Percentiles rank a stretch among this genome's conserved stretches.
phyloP scores from a whole-genome alignment of 169 alveolate genomes.

The Perkinsus chesapeaki region DNA sequence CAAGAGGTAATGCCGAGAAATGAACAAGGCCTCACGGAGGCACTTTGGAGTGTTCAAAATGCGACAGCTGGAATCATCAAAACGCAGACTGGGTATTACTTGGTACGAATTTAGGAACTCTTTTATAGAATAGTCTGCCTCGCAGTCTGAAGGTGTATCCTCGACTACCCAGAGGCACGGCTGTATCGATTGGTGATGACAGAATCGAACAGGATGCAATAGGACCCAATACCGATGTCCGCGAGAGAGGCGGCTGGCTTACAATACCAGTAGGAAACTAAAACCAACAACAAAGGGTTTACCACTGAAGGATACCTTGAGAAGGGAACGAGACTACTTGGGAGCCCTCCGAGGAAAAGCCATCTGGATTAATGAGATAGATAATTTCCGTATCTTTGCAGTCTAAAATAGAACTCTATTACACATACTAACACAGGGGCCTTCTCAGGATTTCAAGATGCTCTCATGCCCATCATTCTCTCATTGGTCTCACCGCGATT shows the following conservation, averaged over 20 bases:
- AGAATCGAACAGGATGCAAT: too few species aligned
- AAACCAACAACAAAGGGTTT: not conserved
- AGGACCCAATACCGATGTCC: too few species aligned
- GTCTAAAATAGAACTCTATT: not conserved
- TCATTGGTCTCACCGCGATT: too few species aligned
- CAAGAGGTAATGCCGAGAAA: too few species aligned
- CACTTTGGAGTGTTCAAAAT: too few species aligned
- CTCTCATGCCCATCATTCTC: too few species aligned
- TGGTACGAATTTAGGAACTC: not conserved
- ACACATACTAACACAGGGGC: not conserved
- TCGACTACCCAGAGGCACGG: not conserved
- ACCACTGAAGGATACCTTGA: too few species aligned
- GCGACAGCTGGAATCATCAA: not conserved
- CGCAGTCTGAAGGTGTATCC: not conserved
- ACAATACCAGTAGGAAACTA: not conserved
- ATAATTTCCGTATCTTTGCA: not conserved
- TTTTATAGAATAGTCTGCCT: conserved; percentile 4
- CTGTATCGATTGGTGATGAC: not conserved
- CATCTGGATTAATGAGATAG: not conserved
- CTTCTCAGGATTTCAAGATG: too few species aligned
- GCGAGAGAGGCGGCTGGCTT: too few species aligned
- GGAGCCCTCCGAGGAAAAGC: too few species aligned
- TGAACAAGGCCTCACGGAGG: too few species aligned
- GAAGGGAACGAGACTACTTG: too few species aligned
- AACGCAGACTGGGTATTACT: not conserved